phyloP scores from a whole-genome alignment of 805 yeast species.

The Candida insectorum region DNA sequence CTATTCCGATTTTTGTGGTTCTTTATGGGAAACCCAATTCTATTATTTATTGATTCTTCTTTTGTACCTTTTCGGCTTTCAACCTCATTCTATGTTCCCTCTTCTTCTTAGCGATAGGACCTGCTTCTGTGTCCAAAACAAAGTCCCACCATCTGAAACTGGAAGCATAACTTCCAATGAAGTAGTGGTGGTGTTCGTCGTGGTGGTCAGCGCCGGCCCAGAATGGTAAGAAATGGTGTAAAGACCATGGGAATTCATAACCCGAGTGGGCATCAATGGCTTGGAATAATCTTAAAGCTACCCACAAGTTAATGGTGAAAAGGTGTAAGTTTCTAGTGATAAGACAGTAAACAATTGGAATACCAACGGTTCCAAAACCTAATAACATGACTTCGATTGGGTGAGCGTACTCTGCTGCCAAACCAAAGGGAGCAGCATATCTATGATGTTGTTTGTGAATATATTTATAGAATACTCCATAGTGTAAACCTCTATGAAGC shows the following conservation, averaged over 20 bases:
- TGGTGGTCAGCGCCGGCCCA: slow-evolving; percentile 69
- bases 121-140: slow-evolving; percentile 52
- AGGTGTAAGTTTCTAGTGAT: slow-evolving; percentile 47
- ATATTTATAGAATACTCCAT: slow-evolving; percentile 53
- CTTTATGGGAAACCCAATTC: too few species aligned
- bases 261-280: slow-evolving; percentile 64
- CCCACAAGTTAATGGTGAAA: slow-evolving; percentile 54
- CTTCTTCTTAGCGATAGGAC: slow-evolving; percentile 47
- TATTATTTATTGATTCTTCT: slow-evolving; percentile 18
- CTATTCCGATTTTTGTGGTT: too few species aligned
- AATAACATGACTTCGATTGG: slow-evolving; percentile 56
- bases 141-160: slow-evolving; percentile 60
- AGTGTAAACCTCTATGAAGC: slow-evolving; percentile 55
- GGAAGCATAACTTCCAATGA: slow-evolving; percentile 57
- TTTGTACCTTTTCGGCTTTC: slow-evolving; percentile 45
- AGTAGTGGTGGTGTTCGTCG: slow-evolving; percentile 58
- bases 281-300: slow-evolving; percentile 49
- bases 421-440: slow-evolving; percentile 61
- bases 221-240: slow-evolving; percentile 53
- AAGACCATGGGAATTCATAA: slow-evolving; percentile 60
- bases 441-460: slow-evolving; percentile 60
- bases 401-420: slow-evolving; percentile 61
- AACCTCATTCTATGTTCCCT: slow-evolving; percentile 43
- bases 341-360: slow-evolving; percentile 54
- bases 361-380: slow-evolving; percentile 60